Base-by-base conservation (phyloP, 768 basidiomycete species). In the Cantharellus cinnabarinus region DNA sequence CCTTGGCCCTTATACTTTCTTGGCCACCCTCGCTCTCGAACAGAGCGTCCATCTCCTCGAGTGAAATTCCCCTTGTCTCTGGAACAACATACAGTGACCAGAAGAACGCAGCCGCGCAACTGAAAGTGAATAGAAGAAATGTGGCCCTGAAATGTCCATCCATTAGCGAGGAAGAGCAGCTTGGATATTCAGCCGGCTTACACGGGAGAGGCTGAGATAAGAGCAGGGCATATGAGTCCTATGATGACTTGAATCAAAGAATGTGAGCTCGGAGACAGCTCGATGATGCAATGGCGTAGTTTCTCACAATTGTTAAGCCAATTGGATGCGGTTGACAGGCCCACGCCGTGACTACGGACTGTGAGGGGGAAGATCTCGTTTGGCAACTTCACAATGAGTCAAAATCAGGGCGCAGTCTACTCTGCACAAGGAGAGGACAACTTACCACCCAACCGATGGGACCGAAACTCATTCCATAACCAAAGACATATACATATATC, bases 301-400 rank as follows among this genome's bases (percentile, higher is more conserved):
- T 37, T 68, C 75, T 1, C 56, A 82, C 82, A 89, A 60, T 89
- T 89, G 65, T 89, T 89, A 35, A 78, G 64, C 87, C 87, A 89
- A 63, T 85, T 86, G n/a, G 83, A 85, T 2, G 85, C 83, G 2
- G 88, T 89, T 20, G 85, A 81, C 29, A 93, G 65, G 34, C 87
- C 79, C 3, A 90, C 88, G 54, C 89, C 89, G 66, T 81, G 82
- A 63, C 84, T 82, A 62, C 88, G 75, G 70, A 85, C 75, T 2
- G 84, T 82, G 0, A 85, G 71, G 1, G 89, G 79, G 65, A 89
- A 89, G 2, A 91, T 80, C 69, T 91, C 88, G 62, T 79, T 81
- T 0, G 88, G 84, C 4, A 90, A 76, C 52, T 54, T 14, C 38
- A 7, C 7, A 7, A 37, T 1, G 35, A 7, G 35, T 54, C 38